These are phyloP conservation scores for Plantago coronopus DNA, from an alignment of 305 asterid species.

Conservation along the genomic window DNA sequence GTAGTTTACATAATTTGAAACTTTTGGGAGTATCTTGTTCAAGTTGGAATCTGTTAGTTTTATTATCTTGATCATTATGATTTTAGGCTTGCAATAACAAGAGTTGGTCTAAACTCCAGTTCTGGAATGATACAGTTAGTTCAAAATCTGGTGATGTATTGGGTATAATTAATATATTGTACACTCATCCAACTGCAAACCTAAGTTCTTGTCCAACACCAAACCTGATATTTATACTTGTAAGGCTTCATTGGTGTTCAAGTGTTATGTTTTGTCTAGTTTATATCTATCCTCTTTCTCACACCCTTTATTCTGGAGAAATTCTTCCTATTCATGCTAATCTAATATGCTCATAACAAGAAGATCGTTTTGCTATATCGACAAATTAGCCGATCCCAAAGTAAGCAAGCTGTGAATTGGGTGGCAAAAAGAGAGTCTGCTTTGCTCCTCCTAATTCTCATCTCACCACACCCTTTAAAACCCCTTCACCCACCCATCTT, in stretches of 20 bases:
- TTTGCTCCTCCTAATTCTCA: constrained; percentile 61
- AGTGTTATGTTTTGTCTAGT: background rate
- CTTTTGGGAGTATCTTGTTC: background rate
- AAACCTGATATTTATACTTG: background rate
- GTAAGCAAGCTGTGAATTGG: constrained; percentile 38
- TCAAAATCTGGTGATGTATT: background rate
- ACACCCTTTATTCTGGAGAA: constrained; percentile 5
- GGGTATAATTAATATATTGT: background rate
- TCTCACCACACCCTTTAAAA: constrained; percentile 50
- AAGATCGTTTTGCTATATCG: constrained; percentile 13
- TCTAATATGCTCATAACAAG: background rate
- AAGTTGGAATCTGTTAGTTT: background rate
- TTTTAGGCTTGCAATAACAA: background rate
- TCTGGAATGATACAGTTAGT: background rate
- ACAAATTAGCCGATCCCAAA: constrained; percentile 32
- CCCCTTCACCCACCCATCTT: constrained; percentile 40
- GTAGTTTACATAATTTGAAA: background rate
- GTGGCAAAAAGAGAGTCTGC: constrained; percentile 87
- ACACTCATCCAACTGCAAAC: background rate
- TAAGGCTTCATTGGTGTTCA: background rate
- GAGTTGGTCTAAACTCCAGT: background rate
- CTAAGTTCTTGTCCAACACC: background rate
- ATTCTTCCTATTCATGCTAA: background rate
- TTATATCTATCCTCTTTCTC: background rate
- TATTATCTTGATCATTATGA: background rate